phyloP scores from a whole-genome alignment of 1,139 yeast genomes.

The Groenewaldozyma auringiensis region DNA sequence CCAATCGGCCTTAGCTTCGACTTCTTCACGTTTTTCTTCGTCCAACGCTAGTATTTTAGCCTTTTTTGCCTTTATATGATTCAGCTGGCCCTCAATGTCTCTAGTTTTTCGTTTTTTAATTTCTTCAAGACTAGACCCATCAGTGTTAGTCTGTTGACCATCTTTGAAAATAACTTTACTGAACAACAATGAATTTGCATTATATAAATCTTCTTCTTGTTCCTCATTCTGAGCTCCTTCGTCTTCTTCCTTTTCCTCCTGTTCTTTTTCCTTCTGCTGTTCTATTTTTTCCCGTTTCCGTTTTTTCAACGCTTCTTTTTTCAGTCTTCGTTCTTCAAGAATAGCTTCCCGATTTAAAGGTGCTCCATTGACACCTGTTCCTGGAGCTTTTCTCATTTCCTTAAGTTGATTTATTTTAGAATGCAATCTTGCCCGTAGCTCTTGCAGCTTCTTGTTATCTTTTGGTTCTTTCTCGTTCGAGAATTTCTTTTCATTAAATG shows the following conservation, averaged over 20 bases:
- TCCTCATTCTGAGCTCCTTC: slow-evolving; percentile 16
- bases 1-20: slow-evolving; percentile 77
- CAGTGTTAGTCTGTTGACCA: slow-evolving; percentile 76
- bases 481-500: not conserved
- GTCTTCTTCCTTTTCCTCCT: slow-evolving; percentile 17
- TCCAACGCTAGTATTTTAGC: slow-evolving; percentile 52
- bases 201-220: slow-evolving; percentile 30
- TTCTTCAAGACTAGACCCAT: slow-evolving; percentile 55
- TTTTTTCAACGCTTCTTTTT: slow-evolving; percentile 38
- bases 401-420: slow-evolving; percentile 60
- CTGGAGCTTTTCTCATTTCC: slow-evolving; percentile 88
- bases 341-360: slow-evolving; percentile 50
- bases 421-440: slow-evolving; percentile 64
- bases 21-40: slow-evolving; percentile 53
- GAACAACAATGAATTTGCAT: slow-evolving; percentile 47
- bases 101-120: slow-evolving; percentile 72
- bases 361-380: slow-evolving; percentile 70
- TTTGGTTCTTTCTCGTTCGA: slow-evolving; percentile 1
- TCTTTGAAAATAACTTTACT: slow-evolving; percentile 80
- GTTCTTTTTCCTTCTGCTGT: slow-evolving; percentile 21
- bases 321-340: slow-evolving; percentile 32
- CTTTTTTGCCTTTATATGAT: slow-evolving; percentile 66
- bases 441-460: slow-evolving; percentile 39
- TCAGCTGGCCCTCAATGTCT: slow-evolving; percentile 78
- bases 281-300: slow-evolving; percentile 32